Conservation (phyloP, 179 eudicot genomes). For the Carnegiea gigantea region DNA sequence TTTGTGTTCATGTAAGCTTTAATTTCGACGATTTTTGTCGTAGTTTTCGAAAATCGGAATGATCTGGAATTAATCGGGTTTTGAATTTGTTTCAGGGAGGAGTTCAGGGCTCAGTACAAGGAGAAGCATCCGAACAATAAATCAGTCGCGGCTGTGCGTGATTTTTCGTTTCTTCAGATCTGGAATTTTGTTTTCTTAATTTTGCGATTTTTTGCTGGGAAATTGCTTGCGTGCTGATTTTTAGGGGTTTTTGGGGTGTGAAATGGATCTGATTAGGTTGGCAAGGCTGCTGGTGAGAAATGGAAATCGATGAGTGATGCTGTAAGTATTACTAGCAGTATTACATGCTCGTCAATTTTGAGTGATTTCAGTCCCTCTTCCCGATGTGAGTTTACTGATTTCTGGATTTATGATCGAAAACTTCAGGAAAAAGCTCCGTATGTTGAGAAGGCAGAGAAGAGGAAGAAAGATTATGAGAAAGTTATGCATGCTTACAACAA, state of each 20-base stretch:
- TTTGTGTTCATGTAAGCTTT: slow-evolving; percentile 18
- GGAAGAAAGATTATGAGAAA: slow-evolving; percentile 44
- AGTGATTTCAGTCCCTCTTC: too few species aligned
- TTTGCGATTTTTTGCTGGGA: neutral
- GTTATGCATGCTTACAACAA: slow-evolving; percentile 39
- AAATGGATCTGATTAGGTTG: slow-evolving; percentile 37
- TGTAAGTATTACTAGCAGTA: slow-evolving; percentile 23
- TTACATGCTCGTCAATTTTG: too few species aligned
- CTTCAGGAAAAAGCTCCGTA: slow-evolving; percentile 51
- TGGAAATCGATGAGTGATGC: slow-evolving; percentile 33
- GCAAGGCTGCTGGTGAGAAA: slow-evolving; percentile 55
- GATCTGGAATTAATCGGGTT: neutral
- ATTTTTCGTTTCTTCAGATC: neutral
- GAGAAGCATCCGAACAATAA: slow-evolving; percentile 17
- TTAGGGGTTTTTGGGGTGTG: neutral
- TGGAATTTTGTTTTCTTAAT: neutral
- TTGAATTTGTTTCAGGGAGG: neutral
- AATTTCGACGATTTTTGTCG: neutral
- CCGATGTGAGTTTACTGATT: neutral
- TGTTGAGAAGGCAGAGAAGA: slow-evolving; percentile 39
- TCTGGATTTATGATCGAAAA: neutral
- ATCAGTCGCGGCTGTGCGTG: slow-evolving; percentile 8
- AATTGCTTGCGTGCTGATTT: neutral
- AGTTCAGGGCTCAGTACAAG: slow-evolving; percentile 7
- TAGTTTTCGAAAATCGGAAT: neutral